Evolutionary conservation across 805 yeast genomes (phyloP).

Genomic region (Alloascoidea hylecoeti): DNA sequence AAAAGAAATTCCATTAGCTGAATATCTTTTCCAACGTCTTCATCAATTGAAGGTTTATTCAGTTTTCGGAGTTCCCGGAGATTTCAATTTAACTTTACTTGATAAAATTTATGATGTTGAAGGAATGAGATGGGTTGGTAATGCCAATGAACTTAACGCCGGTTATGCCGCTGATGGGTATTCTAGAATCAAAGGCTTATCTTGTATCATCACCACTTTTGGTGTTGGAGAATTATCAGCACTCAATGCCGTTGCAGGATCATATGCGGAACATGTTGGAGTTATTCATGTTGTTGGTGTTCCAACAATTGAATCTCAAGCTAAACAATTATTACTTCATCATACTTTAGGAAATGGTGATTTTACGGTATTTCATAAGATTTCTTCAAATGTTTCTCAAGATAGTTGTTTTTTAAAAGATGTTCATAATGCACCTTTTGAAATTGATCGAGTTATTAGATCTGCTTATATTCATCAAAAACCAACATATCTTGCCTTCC

Average conservation of each 20-base stretch:
- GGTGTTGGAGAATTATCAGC: conserved; percentile 87
- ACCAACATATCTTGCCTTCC: conserved; percentile 74
- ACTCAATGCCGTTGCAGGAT: conserved; percentile 75
- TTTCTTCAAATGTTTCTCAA: conserved; percentile 61
- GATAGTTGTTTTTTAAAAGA: conserved; percentile 54
- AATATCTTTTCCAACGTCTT: conserved; percentile 66
- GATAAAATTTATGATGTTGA: conserved; percentile 48
- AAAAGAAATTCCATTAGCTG: conserved; percentile 66
- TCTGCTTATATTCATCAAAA: conserved; percentile 59
- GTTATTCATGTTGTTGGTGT: conserved; percentile 76
- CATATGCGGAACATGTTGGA: conserved; percentile 85
- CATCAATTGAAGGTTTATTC: conserved; percentile 50
- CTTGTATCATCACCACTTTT: conserved; percentile 68
- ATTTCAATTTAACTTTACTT: conserved; percentile 40
- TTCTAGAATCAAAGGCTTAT: conserved; percentile 65
- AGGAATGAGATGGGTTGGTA: conserved; percentile 76
- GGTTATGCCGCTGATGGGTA: conserved; percentile 86
- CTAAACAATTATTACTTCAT: conserved; percentile 59
- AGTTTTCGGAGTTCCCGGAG: conserved; percentile 48
- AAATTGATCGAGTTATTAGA: conserved; percentile 61
- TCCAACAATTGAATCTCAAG: conserved; percentile 63
- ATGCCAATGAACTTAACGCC: conserved; percentile 81
- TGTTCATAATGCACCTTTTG: conserved; percentile 47
- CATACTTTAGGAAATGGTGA: conserved; percentile 80
- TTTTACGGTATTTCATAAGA: conserved; percentile 64